Base-by-base conservation (phyloP, 768 basidiomycete genomes). In the Pleurotus tuber-regium region DNA sequence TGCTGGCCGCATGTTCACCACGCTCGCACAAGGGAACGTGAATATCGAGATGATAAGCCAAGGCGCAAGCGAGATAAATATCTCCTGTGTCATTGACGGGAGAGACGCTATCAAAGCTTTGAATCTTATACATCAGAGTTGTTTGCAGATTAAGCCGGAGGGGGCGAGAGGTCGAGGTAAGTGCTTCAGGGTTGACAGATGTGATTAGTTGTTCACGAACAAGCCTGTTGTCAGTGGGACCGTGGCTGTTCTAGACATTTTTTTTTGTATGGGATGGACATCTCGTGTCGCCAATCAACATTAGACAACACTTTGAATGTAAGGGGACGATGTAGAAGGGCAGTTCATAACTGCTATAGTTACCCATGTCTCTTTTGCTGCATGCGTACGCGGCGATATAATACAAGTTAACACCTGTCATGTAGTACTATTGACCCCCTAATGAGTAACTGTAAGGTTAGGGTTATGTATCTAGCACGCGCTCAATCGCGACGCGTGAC, bases 41-140 rank as follows among this genome's bases (percentile, higher is more conserved):
- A 98, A 99, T 67, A 97, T 98, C 59, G 96, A 98, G 73, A 98
- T 98, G 96, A 97, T 98, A 67, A 87, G 84, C 54, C 96, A 98
- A 61, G 95, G 95, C 21, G 90, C 92, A 41, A 92, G 87, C 64
- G 92, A 96, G 75, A 95, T 95, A 63, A 96, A 95, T 58, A 92
- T 93, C 61, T 91, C 89, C 11, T 94, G 92, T 62, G 95, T 98
- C 43, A 96, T 98, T 57, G 83, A 87, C 38, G 79, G 77, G 23
- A 77, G 82, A 51, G 92, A 97, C 62, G 84, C 92, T 1, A 76
- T 89, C 61, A 96, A 95, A 69, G 95, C 95, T 18, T 76, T 98
- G 49, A 97, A 98, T 63, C 69, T 98, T 59, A 95, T 98, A 41
- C 95, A 98, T 66, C 90, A 90, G 62, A 86, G 84, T 54, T 95